These are phyloP conservation scores for Xylariaceae sp. DNA, from an alignment of 2,329 filamentous ascomycete species.

Conservation along the genomic window DNA sequence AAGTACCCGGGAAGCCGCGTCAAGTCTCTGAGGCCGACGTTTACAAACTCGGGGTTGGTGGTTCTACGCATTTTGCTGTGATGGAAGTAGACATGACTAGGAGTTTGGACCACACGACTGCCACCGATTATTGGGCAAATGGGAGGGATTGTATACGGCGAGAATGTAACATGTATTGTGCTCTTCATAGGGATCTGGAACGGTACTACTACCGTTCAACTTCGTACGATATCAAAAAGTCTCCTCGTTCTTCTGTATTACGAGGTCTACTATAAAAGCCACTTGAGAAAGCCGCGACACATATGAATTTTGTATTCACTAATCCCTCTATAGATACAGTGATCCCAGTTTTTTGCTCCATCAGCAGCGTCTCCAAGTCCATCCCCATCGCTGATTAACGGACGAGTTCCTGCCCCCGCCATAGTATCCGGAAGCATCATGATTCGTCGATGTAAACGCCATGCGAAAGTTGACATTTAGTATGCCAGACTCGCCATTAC, in stretches of 20 bases:
- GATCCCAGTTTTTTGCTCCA: neutral
- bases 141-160: too few relatives aligned
- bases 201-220: neutral
- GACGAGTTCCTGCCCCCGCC: slow-evolving; percentile 28
- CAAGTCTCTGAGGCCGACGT: neutral
- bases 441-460: slow-evolving; percentile 26
- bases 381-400: slow-evolving; percentile 31
- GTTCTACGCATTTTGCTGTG: neutral
- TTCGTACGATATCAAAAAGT: neutral
- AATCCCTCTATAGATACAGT: neutral
- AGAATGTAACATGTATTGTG: too few relatives aligned
- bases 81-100: neutral
- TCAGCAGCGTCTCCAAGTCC: slow-evolving; percentile 32
- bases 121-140: too few relatives aligned
- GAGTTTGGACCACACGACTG: neutral
- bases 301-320: too few relatives aligned
- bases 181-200: neutral
- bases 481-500: slow-evolving; percentile 23
- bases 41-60: neutral
- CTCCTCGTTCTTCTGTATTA: too few relatives aligned
- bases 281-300: too few relatives aligned
- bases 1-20: too few relatives aligned
- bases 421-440: slow-evolving; percentile 25
- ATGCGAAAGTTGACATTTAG: slow-evolving; percentile 36
- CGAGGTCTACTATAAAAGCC: too few relatives aligned